Conservation (phyloP, 2,329 filamentous ascomycete species). For the Apiospora rasikravindrae region DNA sequence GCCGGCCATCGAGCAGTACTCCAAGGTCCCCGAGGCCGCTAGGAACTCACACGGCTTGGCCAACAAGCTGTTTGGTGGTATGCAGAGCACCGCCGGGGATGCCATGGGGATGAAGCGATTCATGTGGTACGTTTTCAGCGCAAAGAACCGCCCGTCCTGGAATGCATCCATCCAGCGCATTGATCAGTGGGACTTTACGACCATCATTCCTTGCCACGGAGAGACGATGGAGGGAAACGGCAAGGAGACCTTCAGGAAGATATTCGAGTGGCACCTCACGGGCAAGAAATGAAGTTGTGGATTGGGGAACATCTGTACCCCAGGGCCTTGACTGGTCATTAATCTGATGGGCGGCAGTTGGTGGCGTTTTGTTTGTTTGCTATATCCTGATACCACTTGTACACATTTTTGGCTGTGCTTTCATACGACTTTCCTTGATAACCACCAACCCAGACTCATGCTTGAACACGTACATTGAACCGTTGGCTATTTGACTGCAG, state of each 20-base stretch:
- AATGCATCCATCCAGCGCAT: conserved; percentile 73
- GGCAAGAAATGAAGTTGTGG: conserved; percentile 35
- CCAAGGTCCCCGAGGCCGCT: conserved; percentile 57
- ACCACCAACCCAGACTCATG: not conserved
- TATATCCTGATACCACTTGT: conserved; percentile 7
- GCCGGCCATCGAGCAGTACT: conserved; percentile 86
- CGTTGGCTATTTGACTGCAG: not conserved
- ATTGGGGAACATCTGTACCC: not conserved
- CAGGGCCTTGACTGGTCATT: not conserved
- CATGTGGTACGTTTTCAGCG: conserved; percentile 75
- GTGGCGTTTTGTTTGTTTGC: not conserved
- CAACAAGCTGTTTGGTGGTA: conserved; percentile 50
- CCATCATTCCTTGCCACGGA: conserved; percentile 90
- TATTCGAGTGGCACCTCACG: conserved; percentile 83
- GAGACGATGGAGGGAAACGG: conserved; percentile 79
- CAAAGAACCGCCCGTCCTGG: conserved; percentile 69
- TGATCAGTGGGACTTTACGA: conserved; percentile 80
- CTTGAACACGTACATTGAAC: not conserved
- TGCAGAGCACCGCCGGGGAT: conserved; percentile 67
- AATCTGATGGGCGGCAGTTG: not conserved
- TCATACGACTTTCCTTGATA: not conserved
- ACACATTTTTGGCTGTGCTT: not conserved
- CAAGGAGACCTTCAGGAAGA: conserved; percentile 76
- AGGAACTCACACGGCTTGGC: conserved; percentile 42
- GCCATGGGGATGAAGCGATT: conserved; percentile 81